Conservation (phyloP, 257 asterid species). For the Solanum pimpinellifolium region DNA sequence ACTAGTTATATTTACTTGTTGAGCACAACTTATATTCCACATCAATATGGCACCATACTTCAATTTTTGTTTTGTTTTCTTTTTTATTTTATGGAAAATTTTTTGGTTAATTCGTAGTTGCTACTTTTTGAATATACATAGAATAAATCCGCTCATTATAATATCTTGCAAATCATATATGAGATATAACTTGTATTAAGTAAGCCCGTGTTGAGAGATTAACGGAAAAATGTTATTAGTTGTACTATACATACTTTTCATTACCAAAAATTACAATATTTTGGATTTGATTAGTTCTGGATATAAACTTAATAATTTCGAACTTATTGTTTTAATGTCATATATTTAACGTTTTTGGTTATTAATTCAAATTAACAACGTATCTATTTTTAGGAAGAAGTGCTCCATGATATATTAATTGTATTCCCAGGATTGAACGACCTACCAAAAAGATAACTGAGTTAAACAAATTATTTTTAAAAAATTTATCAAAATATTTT, state of each 20-base stretch:
- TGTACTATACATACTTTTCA: not conserved
- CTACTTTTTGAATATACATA: too few relatives aligned
- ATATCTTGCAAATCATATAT: not conserved
- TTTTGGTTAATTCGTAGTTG: accelerated
- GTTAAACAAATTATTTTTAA: not conserved
- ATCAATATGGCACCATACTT: not conserved
- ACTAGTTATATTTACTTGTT: not conserved
- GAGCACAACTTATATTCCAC: not conserved
- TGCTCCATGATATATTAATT: too few relatives aligned
- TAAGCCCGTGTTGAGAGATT: too few relatives aligned
- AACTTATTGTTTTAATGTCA: not conserved
- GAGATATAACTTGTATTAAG: too few relatives aligned
- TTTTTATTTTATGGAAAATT: too few relatives aligned
- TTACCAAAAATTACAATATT: not conserved
- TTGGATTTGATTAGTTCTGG: not conserved
- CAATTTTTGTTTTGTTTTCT: too few relatives aligned
- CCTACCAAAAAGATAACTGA: not conserved
- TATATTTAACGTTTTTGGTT: not conserved
- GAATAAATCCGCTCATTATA: accelerated
- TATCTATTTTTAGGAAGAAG: too few relatives aligned
- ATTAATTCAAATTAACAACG: too few relatives aligned
- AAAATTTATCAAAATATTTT: too few relatives aligned
- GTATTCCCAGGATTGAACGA: not conserved
- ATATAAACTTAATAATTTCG: not conserved
- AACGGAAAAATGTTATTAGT: too few relatives aligned